Conservation (phyloP, 805 yeast species). For the Brettanomyces naardenensis region DNA sequence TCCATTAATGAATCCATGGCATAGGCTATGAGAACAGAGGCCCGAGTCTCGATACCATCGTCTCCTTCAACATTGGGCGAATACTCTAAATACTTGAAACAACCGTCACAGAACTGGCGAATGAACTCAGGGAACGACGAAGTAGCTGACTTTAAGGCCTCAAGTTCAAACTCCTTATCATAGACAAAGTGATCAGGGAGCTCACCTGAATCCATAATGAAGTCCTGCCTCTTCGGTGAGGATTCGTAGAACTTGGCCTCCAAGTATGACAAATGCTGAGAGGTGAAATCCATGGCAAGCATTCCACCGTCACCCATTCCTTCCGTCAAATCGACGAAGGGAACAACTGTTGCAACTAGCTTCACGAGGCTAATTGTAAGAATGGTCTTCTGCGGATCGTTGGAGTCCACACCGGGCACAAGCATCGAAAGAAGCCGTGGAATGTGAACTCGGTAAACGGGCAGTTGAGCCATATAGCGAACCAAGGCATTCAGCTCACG, state of each 20-base stretch:
- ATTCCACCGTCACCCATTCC: constrained; percentile 33
- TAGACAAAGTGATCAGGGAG: constrained; percentile 26
- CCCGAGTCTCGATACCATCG: constrained; percentile 43
- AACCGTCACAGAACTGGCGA: constrained; percentile 44
- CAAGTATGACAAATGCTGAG: constrained; percentile 52
- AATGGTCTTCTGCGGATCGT: constrained; percentile 70
- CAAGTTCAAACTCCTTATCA: constrained; percentile 38
- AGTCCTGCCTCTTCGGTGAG: constrained; percentile 17
- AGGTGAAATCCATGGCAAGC: constrained; percentile 48
- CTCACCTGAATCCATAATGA: constrained; percentile 13
- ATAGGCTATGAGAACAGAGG: constrained; percentile 27
- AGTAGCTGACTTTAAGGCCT: constrained; percentile 67
- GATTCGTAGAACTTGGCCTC: constrained; percentile 32
- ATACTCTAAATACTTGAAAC: constrained; percentile 60
- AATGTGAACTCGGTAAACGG: constrained; percentile 67
- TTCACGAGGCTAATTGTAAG: constrained; percentile 63
- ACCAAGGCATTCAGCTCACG: constrained; percentile 57
- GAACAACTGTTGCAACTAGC: constrained; percentile 62
- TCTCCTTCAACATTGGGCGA: constrained; percentile 52
- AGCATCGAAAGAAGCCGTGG: constrained; percentile 64
- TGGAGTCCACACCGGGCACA: constrained; percentile 80
- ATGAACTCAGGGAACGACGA: constrained; percentile 58
- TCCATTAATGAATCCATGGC: constrained; percentile 44
- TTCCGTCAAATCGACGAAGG: constrained; percentile 53
- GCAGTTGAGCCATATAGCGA: constrained; percentile 56